Base-by-base conservation (phyloP, 192 early-diverging fungal species). In the Coemansia sp. region DNA sequence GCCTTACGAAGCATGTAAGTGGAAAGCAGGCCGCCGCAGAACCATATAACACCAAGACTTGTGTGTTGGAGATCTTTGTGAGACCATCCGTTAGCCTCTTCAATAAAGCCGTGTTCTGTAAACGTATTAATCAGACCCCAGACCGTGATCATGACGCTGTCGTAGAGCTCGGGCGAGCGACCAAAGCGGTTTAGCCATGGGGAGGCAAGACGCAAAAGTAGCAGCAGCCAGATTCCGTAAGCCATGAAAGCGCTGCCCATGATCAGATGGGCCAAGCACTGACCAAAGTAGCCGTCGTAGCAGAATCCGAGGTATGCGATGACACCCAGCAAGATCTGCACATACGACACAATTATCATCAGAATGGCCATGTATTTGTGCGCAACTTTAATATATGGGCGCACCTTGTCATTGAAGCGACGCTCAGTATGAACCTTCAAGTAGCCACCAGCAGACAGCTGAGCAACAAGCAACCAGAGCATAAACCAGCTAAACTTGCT, bases 101-200 rank as follows among this genome's bases (percentile, higher is more conserved):
- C 71, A 27, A 75, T 63, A 39, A 84, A 87, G 63, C 88, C 82
- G 72, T 90, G 88, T 72, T 90, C 88, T 8, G 88, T 90, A 39
- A 87, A 90, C 9, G 88, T 87, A 66, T 90, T 90, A 59, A 88
- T 76, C 65, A 87, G 84, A 20, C 88, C 88, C 88, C 88, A 90
- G 6, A 69, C 54, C 67, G 82, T 85, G 33, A 90, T 90, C 51
- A 83, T 78, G 56, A 70, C 84, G 77, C 88, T 90, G 65, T 90
- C 88, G 65, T 85, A 90, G 63, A 85, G 86, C 74, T 90, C 88
- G 61, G 86, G 88, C 54, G 85, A 86, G 64, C 86, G 86, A 31
- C 83, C 81, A 42, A 74, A 81, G 30, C 72, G 65, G 20, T 51
- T 67, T 22, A 90, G 69, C 87, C 87, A 90, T 7, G 84, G 85